Base-by-base conservation (phyloP, 2,329 filamentous ascomycete species). In the Xylariaceae sp. region DNA sequence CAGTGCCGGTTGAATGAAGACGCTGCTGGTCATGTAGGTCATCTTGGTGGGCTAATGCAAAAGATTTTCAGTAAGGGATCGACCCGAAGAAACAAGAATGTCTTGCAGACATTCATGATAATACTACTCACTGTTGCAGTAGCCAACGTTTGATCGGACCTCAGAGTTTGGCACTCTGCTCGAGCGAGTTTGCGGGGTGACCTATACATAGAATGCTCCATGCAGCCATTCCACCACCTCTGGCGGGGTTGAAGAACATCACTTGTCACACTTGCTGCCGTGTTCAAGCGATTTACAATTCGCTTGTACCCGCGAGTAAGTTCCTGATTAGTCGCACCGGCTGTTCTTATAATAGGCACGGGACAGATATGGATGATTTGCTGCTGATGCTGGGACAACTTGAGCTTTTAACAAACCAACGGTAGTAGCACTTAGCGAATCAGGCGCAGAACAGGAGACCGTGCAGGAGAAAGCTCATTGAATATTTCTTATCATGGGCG, bases 221-320 rank as follows among this genome's bases (percentile, higher is more conserved):
- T 59, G 56, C 43, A 26, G 39, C 16, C 28, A 56, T 59, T 52
- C 56, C 52, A 52, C 16, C 33, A 52, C 44, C 19, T 14, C 17
- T 33, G 16, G 50, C 44, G 49, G 55, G 50, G 44, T 34, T 31
- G n/a, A 24, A 3, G 40, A 44, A 24, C n/a, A n/a, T n/a, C n/a
- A n/a, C n/a, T n/a, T n/a, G n/a, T n/a, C n/a, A n/a, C n/a, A n/a
- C n/a, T n/a, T n/a, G n/a, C n/a, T n/a, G n/a, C n/a, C n/a, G 19
- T 7, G 28, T 19, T 19, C 23, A 16, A 43, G 14, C 29, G 17
- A 11, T 36, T n/a, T 31, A 39, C 24, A 31, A 26, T 16, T 51
- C 43, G 26, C 28, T 14, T 41, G 33, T 46, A 19, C n/a, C 23
- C 24, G 19, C 36, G 17, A 47, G 37, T 5, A 8, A 24, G 29